phyloP scores from a whole-genome alignment of 1,284 basidiomycete species.

The Naganishia albida region DNA sequence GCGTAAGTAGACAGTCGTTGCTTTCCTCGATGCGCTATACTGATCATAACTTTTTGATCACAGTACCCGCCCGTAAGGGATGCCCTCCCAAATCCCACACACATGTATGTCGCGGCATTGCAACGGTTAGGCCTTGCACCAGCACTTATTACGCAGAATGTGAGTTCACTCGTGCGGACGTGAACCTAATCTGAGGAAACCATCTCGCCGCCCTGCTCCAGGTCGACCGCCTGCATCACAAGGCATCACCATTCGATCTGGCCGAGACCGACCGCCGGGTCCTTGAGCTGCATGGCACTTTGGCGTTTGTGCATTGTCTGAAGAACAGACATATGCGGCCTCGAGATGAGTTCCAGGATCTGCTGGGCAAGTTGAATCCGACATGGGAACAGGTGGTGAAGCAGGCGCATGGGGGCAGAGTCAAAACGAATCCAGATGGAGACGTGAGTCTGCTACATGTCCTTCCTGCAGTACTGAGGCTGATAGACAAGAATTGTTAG shows the following conservation, averaged over 20 bases:
- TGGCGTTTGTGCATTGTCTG: constrained; percentile 77
- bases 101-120: constrained; percentile 78
- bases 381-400: constrained; percentile 71
- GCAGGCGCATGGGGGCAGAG: constrained; percentile 61
- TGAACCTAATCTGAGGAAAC: background rate
- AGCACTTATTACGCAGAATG: constrained; percentile 81
- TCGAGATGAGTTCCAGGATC: constrained; percentile 71
- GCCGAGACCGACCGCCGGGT: constrained; percentile 58
- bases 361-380: constrained; percentile 72
- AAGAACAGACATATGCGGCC: constrained; percentile 66
- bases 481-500: constrained; percentile 51
- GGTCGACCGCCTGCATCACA: constrained; percentile 86
- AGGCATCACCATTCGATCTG: constrained; percentile 59
- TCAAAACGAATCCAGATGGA: constrained; percentile 80
- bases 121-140: constrained; percentile 67
- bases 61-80: constrained; percentile 74
- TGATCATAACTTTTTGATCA: background rate
- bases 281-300: constrained; percentile 83
- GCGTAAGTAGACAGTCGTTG: constrained; percentile 48
- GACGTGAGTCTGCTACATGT: constrained; percentile 61
- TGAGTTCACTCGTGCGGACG: constrained; percentile 26
- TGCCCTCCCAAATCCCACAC: constrained; percentile 79
- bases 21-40: background rate
- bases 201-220: constrained; percentile 31
- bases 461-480: background rate